Base-by-base conservation (phyloP, 257 asterid genomes). In the Capsicum rhomboideum region DNA sequence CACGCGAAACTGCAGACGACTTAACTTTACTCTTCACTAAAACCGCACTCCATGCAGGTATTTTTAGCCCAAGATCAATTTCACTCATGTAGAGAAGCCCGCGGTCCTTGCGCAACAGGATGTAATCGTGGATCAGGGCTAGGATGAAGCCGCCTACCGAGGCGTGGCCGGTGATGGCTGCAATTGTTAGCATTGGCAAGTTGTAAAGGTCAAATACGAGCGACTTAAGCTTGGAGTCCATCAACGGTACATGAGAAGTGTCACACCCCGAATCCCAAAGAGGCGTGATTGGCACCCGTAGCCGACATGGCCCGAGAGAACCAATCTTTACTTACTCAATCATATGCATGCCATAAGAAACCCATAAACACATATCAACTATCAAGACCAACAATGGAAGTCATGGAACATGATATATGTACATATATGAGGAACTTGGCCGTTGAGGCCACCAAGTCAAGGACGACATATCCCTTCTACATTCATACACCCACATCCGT, bases 121-220 rank as follows among this genome's bases (percentile, higher is more conserved):
- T 8, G 84, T 91, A 91, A 82, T 94, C 98, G 49, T 94, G 97
- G 83, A 89, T 82, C 4, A 91, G 84, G n/a, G 93, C 97, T 8
- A 92, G 85, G 49, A 85, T 53, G 82, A 92, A 85, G 2, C 95
- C 98, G 28, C 87, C 90, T 29, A 93, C 95, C 20, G 93, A 81
- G 75, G 98, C 94, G 85, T 90, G 91, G 20, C 94, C 95, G 20
- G 90, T 91, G 29, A 94, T 91, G 71, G 94, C 98, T 26, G 95
- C 98, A 82, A 94, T 90, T 0, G 97, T 94, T 3, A 97, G 98
- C 94, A 94, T 94, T 29, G 98, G 97, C 79, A 92, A 85, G 63
- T 89, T 79, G 86, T 91, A 83, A 17, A 94, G 89, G 20, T 92
- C 94, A 59, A 83, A 85, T n/a, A 26, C 29, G 37, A 61, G 37